Percentiles rank a stretch among this genome's conserved stretches.
phyloP scores from a whole-genome alignment of 1,284 basidiomycete species.

The Cutaneotrichosporon sp. region DNA sequence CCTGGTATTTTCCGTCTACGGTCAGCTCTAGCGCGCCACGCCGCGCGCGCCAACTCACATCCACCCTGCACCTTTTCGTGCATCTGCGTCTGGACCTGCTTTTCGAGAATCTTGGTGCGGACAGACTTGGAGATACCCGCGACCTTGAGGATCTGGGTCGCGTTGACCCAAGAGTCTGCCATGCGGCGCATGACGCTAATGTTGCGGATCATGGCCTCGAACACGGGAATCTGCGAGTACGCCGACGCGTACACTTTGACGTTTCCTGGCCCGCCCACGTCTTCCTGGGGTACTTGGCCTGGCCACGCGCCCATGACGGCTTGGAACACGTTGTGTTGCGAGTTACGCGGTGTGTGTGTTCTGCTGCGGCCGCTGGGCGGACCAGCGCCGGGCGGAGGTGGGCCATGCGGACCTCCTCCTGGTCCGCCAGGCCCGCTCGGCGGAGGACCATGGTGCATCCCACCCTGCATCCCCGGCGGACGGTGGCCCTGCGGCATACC shows the following conservation, averaged over 20 bases:
- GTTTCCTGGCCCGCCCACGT: constrained; percentile 22
- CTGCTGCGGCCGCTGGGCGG: background rate
- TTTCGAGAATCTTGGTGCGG: constrained; percentile 95
- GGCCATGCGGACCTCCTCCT: background rate
- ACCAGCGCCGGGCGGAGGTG: background rate
- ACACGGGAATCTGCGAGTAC: constrained; percentile 57
- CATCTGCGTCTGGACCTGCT: constrained; percentile 89
- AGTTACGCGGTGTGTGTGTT: constrained; percentile 13
- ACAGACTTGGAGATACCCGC: constrained; percentile 96
- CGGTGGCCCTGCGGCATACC: background rate
- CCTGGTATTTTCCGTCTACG: constrained; percentile 89
- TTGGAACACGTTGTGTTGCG: constrained; percentile 35
- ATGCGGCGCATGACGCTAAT: constrained; percentile 97
- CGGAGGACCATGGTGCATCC: background rate
- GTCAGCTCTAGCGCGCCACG: background rate
- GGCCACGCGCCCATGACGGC: constrained; percentile 40
- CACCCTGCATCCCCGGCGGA: background rate
- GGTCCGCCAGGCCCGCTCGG: background rate
- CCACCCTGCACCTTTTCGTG: constrained; percentile 99
- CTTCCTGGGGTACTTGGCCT: constrained; percentile 33
- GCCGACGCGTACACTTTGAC: constrained; percentile 45
- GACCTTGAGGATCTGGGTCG: constrained; percentile 98
- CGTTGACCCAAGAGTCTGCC: constrained; percentile 79
- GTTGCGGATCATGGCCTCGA: constrained; percentile 93
- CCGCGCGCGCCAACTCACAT: constrained; percentile 48